Conservation (phyloP, 1,139 yeast genomes). For the Ashbya aceris region DNA sequence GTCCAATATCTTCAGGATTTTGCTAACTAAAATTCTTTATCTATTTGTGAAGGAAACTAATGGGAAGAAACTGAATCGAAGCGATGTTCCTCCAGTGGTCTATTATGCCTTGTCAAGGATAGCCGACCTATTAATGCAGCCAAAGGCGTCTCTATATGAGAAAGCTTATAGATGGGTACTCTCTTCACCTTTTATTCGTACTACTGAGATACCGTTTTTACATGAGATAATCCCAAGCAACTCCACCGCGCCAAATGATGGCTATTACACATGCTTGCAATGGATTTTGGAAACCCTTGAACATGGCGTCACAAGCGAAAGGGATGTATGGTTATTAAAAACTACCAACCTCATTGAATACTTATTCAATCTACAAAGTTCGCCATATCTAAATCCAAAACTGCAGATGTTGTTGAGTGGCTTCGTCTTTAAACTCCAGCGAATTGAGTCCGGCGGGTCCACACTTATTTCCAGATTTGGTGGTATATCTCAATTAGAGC, state of each 20-base stretch:
- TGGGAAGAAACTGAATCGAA: slow-evolving; percentile 17
- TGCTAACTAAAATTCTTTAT: slow-evolving; percentile 50
- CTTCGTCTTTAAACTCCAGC: slow-evolving; percentile 43
- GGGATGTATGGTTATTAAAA: slow-evolving; percentile 46
- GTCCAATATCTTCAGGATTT: slow-evolving; percentile 45
- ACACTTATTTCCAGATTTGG: slow-evolving; percentile 57
- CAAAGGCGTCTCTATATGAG: slow-evolving; percentile 73
- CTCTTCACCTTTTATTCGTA: slow-evolving; percentile 36
- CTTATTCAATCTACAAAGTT: slow-evolving; percentile 45
- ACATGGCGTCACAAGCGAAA: slow-evolving; percentile 36
- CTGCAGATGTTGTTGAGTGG: slow-evolving; percentile 35
- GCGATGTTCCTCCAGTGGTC: slow-evolving; percentile 33
- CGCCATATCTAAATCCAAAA: slow-evolving; percentile 39
- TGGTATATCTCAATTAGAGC: slow-evolving; percentile 41
- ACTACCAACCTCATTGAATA: slow-evolving; percentile 57
- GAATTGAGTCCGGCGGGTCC: slow-evolving; percentile 53
- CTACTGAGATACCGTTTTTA: slow-evolving; percentile 58
- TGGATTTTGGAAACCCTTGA: slow-evolving; percentile 57
- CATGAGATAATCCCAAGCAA: slow-evolving; percentile 37
- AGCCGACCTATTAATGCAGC: slow-evolving; percentile 45
- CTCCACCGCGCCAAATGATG: slow-evolving; percentile 35
- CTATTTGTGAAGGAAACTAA: slow-evolving; percentile 31
- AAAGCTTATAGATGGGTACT: slow-evolving; percentile 53
- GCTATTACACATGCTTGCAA: slow-evolving; percentile 46
- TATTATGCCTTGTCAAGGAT: slow-evolving; percentile 45